Base-by-base conservation (phyloP, 257 asterid genomes). In the Jaltomata sinuosa region DNA sequence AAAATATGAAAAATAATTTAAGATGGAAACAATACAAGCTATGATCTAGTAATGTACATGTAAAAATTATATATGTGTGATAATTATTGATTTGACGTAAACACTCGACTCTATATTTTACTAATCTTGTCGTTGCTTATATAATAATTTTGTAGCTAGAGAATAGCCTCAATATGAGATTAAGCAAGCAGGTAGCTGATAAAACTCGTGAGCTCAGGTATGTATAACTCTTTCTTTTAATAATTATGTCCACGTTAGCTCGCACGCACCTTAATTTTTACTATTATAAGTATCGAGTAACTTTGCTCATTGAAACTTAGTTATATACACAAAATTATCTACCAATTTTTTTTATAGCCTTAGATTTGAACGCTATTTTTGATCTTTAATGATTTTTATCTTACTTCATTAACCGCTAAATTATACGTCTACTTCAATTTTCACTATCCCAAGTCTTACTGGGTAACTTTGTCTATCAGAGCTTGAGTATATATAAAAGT, bases 201-300 rank as follows among this genome's bases (percentile, higher is more conserved):
- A 87, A 81, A 55, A 81, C 81, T 83, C 87, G 59, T 80, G 89
- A 86, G 72, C 71, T 89, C 27, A 87, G 90, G 90, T 89, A 83
- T 1, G 0, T 32, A 31, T 42, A 38, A 38, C 22, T 72, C 38
- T 74, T 14, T 32, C 15, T 29, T 32, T 32, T 0, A 6, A 65
- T 65, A 29, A 65, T 31, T 6, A 1, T 29, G 0, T 64, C 0
- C 5, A 0, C 0, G 5, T 65, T 3, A 65, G 9, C 3, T 65
- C 8, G 2, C 16, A 1, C 22, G 1, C 54, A 14, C 2, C 8
- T 40, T 0, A 71, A 71, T 1, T 71, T 71, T 5, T n/a, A 19
- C 9, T 10, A 36, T 38, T 1, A 69, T 22, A 5, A 7, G 3
- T 71, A 40, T 40, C 10, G 0, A 19, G 9, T 69, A 69, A 62